Evolutionary conservation across 1,284 basidiomycete species (phyloP).

Genomic region (Fereydounia khargensis): DNA sequence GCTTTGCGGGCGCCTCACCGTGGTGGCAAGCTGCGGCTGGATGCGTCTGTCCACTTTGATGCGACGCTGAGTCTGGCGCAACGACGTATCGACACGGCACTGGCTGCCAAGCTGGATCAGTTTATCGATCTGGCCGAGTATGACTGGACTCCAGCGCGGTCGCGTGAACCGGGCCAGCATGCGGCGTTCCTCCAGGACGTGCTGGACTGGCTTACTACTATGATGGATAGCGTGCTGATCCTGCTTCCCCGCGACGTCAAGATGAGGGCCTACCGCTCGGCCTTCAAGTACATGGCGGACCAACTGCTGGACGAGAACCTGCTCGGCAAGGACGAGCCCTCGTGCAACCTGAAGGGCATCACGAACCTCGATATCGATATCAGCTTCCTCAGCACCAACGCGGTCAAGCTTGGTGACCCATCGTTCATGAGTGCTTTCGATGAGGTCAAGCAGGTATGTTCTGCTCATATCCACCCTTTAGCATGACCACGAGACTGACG

Average conservation of each 20-base stretch:
- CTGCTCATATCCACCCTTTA: background rate
- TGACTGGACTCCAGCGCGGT: conserved; percentile 74
- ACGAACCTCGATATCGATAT: conserved; percentile 24
- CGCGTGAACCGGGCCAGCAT: conserved; percentile 60
- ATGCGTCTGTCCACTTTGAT: conserved; percentile 69
- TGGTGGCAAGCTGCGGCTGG: conserved; percentile 74
- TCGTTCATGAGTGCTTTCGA: conserved; percentile 1
- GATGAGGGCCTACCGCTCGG: conserved; percentile 80
- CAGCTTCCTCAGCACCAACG: conserved; percentile 26
- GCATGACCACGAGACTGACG: background rate
- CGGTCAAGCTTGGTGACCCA: conserved; percentile 6
- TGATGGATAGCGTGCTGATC: conserved; percentile 88
- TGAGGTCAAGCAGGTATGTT: conserved; percentile 7
- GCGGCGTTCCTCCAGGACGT: conserved; percentile 93
- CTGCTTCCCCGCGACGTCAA: conserved; percentile 73
- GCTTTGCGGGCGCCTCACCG: conserved; percentile 69
- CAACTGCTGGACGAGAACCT: conserved; percentile 71
- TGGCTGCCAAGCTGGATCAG: conserved; percentile 89
- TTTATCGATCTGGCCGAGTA: conserved; percentile 94
- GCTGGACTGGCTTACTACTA: conserved; percentile 91
- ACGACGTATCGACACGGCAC: conserved; percentile 75
- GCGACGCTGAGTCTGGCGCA: conserved; percentile 71
- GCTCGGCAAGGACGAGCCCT: conserved; percentile 11
- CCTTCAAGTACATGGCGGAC: conserved; percentile 78
- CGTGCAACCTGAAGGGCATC: conserved; percentile 10